These are phyloP conservation scores for Russula vinacea DNA, from an alignment of 768 basidiomycete species.

Conservation along the genomic window DNA sequence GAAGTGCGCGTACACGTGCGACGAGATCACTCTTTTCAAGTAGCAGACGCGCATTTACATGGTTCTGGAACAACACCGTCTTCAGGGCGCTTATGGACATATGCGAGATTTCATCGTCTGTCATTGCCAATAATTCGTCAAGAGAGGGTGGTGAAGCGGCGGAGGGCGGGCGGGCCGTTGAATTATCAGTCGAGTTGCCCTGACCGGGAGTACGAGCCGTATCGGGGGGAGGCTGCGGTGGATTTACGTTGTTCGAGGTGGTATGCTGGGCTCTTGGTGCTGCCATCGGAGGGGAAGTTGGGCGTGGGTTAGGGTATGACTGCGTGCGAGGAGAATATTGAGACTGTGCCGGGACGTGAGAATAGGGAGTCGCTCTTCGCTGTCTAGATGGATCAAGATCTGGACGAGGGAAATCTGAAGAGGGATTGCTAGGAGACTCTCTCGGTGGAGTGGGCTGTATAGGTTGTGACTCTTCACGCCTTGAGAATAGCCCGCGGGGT, in stretches of 20 bases:
- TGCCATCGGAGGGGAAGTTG: slow-evolving; percentile 26
- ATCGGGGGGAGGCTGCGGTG: slow-evolving; percentile 7
- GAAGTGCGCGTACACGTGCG: slow-evolving; percentile 56
- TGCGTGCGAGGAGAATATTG: slow-evolving; percentile 26
- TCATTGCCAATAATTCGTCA: slow-evolving; percentile 62
- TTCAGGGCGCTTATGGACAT: slow-evolving; percentile 76
- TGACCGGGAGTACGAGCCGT: slow-evolving; percentile 2
- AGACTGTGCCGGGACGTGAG: slow-evolving; percentile 32
- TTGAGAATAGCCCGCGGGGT: slow-evolving; percentile 47
- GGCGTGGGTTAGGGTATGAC: slow-evolving; percentile 27
- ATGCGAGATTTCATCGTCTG: slow-evolving; percentile 50
- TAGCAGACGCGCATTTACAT: slow-evolving; percentile 59
- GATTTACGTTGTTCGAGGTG: not conserved
- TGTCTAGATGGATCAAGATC: slow-evolving; percentile 34
- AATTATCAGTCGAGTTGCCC: slow-evolving; percentile 10
- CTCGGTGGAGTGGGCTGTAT: slow-evolving; percentile 26
- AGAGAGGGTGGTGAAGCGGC: slow-evolving; percentile 51
- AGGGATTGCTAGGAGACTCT: slow-evolving; percentile 25
- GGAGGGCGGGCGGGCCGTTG: slow-evolving; percentile 9
- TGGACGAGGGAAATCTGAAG: slow-evolving; percentile 27
- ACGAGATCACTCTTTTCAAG: slow-evolving; percentile 90
- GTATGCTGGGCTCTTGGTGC: slow-evolving; percentile 11
- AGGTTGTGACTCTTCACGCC: slow-evolving; percentile 36
- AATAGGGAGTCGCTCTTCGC: slow-evolving; percentile 32
- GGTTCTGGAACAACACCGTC: slow-evolving; percentile 74